These are phyloP conservation scores for Colletotrichum nymphaeae DNA, from an alignment of 2,329 filamentous ascomycete genomes.

Conservation along the genomic window DNA sequence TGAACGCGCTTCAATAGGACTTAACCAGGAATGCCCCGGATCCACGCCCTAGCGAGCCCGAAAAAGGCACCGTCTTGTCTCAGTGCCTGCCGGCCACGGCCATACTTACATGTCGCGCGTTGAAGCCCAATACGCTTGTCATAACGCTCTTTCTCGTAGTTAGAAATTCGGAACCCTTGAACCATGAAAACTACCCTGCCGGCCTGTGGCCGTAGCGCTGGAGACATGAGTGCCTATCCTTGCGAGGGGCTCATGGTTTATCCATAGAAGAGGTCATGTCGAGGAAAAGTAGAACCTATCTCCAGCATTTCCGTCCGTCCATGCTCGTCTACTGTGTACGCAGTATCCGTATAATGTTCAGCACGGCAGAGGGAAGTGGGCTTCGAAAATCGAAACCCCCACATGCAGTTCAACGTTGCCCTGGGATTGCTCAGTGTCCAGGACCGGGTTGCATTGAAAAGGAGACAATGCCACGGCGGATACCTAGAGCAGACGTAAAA, in stretches of 20 bases:
- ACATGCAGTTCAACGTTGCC: constrained; percentile 25
- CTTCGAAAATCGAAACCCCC: constrained; percentile 10
- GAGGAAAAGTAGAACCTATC: background rate
- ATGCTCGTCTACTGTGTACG: background rate
- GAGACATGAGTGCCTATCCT: constrained; percentile 6
- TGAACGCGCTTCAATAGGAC: background rate
- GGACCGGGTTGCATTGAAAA: constrained; percentile 4
- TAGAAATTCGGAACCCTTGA: constrained; percentile 12
- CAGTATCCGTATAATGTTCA: background rate
- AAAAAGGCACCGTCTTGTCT: background rate
- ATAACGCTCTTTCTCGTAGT: constrained; percentile 11
- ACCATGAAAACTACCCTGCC: constrained; percentile 14
- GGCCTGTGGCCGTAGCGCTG: background rate
- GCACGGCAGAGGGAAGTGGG: constrained; percentile 10
- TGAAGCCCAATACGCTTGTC: constrained; percentile 16
- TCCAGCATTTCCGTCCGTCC: constrained; percentile 9
- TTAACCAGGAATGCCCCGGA: background rate
- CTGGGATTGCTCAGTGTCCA: background rate
- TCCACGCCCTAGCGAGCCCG: background rate
- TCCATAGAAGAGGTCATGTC: background rate
- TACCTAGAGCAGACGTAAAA: constrained; percentile 16
- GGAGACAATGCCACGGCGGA: constrained; percentile 1
- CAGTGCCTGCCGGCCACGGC: constrained; percentile 14
- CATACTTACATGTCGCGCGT: background rate
- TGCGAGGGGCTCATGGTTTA: background rate